phyloP scores from a whole-genome alignment of 2,329 filamentous ascomycete genomes.

The Claviceps arundinis region DNA sequence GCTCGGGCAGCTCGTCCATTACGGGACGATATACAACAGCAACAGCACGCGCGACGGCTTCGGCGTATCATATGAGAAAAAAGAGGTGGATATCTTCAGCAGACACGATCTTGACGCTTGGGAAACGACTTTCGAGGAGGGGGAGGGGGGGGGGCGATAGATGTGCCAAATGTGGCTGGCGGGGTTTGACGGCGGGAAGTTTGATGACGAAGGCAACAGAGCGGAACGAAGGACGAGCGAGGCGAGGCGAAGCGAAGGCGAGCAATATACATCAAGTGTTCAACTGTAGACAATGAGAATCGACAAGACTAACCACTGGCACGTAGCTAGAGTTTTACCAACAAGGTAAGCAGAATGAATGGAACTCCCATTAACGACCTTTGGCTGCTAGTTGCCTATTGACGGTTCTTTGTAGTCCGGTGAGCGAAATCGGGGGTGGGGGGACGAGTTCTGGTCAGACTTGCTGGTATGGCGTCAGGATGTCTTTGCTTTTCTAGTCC shows the following conservation, averaged over 20 bases:
- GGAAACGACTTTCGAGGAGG: background rate
- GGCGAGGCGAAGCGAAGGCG: background rate
- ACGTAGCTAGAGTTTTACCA: conserved; percentile 1
- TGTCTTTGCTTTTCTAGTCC: no score
- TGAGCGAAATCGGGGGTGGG: background rate
- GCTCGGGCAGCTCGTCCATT: conserved; percentile 36
- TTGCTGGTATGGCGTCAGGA: no score
- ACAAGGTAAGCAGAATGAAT: no score
- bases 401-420: background rate
- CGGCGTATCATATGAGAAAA: conserved; percentile 13
- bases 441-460: no score
- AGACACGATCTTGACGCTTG: no score
- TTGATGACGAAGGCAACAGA: conserved; percentile 1
- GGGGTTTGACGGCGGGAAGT: background rate
- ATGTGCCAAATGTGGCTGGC: background rate
- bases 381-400: conserved; percentile 3
- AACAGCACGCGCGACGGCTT: conserved; percentile 5
- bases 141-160: background rate
- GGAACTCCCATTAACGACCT: background rate
- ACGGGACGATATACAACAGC: conserved; percentile 23
- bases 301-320: conserved; percentile 2
- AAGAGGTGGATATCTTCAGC: background rate
- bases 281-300: conserved; percentile 5
- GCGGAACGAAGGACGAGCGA: background rate
- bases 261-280: background rate